Base-by-base conservation (phyloP, 257 asterid genomes). In the Nicotiana paniculata region DNA sequence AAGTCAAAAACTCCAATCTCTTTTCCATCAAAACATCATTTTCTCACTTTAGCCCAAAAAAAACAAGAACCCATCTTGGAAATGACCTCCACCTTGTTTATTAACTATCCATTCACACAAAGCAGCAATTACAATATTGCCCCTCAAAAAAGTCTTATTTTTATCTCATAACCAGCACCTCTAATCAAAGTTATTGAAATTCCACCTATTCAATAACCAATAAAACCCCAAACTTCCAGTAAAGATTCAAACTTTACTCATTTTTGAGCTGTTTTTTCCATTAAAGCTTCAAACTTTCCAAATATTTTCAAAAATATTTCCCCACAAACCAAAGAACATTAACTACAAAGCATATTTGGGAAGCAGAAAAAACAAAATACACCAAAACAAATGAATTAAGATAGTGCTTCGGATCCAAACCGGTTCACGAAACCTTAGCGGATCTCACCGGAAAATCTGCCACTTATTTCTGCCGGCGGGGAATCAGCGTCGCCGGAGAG, bases 381-480 rank as follows among this genome's bases (percentile, higher is more conserved):
- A 86, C 9, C 76, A 13, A 67, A 46, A 70, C 4, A 53, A 63
- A n/a, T 46, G 15, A 39, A 81, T 37, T 6, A 8, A 62, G 7
- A 21, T 1, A 74, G 64, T 12, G 63, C 70, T 62, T 67, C 68
- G 75, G 77, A 75, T 63, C 65, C 81, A 55, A 86, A 84, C 85
- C 80, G 55, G 82, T 6, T 35, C 12, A 1, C 5, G 65, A 77
- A 39, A 74, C 68, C 24, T 8, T 58, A 28, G 54, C 24, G 80
- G 67, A 81, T 81, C 78, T 82, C 70, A 48, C 83, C 82, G 82
- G 87, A 18, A 63, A 70, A 77, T 9, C 28, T 63, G 13, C 53
- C 39, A n/a, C 79, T 59, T 72, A 54, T 64, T 66, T 65, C 81
- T 37, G 85, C 83, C 9, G 53, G 77, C 28, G 35, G 33, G 63